These are phyloP conservation scores for Ophiostoma tasmaniense DNA, from an alignment of 2,329 filamentous ascomycete species.

Conservation along the genomic window DNA sequence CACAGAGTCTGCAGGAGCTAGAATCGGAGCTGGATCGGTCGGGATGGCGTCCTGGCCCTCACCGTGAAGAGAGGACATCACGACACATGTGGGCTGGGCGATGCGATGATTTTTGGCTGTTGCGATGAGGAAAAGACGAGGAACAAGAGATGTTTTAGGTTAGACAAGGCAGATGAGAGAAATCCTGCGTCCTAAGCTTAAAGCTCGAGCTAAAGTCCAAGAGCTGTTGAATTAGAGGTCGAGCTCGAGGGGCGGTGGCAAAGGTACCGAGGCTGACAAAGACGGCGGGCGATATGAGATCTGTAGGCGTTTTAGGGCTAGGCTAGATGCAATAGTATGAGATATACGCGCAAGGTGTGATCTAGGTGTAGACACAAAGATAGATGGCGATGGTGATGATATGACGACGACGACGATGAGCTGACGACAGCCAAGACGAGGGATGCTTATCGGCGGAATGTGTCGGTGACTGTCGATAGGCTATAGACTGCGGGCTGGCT, in stretches of 20 bases:
- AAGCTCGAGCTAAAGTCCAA: not conserved
- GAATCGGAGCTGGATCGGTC: not conserved
- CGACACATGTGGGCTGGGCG: constrained; percentile 11
- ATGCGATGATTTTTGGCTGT: not conserved
- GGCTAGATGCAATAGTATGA: not conserved
- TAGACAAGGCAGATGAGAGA: not conserved
- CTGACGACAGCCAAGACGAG: not conserved
- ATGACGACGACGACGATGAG: not conserved
- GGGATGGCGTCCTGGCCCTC: constrained; percentile 11
- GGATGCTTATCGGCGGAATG: not conserved
- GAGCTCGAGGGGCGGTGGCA: no score
- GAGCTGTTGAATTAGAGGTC: not conserved
- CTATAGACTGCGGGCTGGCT: not conserved
- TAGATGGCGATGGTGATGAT: not conserved
- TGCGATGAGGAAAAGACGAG: not conserved
- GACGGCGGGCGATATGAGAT: no score
- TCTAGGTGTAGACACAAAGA: not conserved
- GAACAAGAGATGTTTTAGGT: not conserved
- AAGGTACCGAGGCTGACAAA: not conserved
- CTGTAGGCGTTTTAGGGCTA: not conserved
- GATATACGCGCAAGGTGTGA: not conserved
- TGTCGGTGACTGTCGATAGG: not conserved
- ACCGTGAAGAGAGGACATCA: constrained; percentile 16
- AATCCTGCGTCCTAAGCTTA: no score
- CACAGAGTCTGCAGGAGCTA: constrained; percentile 1